Evolutionary conservation across 352 stramenopile species (phyloP).

Genomic region (Phytophthora pseudosyringae): DNA sequence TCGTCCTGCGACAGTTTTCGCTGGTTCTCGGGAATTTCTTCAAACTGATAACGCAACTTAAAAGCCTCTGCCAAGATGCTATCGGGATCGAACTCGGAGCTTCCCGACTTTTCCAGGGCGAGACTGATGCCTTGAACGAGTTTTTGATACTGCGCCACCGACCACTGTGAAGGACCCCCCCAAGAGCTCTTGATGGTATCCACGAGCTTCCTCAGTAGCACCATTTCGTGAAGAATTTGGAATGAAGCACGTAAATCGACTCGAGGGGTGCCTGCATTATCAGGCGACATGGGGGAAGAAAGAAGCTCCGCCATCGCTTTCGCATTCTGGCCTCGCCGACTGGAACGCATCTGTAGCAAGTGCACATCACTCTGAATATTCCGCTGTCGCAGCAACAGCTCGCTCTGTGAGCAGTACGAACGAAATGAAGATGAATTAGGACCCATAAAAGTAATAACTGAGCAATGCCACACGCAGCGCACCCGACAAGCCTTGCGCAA

Average conservation of each 20-base stretch:
- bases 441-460: neutral
- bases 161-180: slow-evolving; percentile 58
- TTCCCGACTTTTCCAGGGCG: slow-evolving; percentile 52
- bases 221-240: slow-evolving; percentile 73
- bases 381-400: slow-evolving; percentile 34
- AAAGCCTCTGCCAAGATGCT: slow-evolving; percentile 60
- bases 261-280: slow-evolving; percentile 23
- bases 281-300: slow-evolving; percentile 23
- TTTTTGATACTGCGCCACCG: slow-evolving; percentile 60
- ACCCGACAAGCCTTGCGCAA: slow-evolving; percentile 60
- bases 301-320: slow-evolving; percentile 36
- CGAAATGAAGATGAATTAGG: neutral
- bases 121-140: slow-evolving; percentile 66
- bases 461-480: slow-evolving; percentile 1
- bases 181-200: slow-evolving; percentile 48
- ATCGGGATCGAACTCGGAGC: slow-evolving; percentile 37
- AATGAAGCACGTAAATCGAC: slow-evolving; percentile 68
- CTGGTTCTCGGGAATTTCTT: slow-evolving; percentile 73
- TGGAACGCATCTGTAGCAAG: slow-evolving; percentile 27
- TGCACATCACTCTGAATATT: slow-evolving; percentile 30
- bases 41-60: slow-evolving; percentile 66
- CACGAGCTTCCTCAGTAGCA: slow-evolving; percentile 67
- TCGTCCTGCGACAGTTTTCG: slow-evolving; percentile 41
- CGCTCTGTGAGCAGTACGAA: slow-evolving; percentile 22
- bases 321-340: slow-evolving; percentile 28